Percentiles rank a stretch among this genome's conserved stretches.
Evolutionary conservation across 768 basidiomycete species (phyloP).

Genomic region (Tylopilus rubrobrunneus): DNA sequence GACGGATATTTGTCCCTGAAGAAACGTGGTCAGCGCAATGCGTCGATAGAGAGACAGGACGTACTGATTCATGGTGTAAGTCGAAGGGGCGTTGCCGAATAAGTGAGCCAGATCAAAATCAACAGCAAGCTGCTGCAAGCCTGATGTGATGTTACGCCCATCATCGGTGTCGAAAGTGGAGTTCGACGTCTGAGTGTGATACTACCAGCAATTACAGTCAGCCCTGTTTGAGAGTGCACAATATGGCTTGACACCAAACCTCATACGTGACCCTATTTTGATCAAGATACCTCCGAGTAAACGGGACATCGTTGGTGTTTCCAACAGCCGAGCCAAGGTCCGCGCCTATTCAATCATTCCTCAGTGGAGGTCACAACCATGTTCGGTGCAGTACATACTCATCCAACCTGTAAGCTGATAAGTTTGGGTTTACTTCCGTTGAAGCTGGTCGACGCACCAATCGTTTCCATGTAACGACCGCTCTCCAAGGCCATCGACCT

Average conservation of each 20-base stretch:
- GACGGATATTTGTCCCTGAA: constrained; percentile 61
- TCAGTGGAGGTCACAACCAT: neutral
- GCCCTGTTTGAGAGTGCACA: neutral
- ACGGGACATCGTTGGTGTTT: constrained; percentile 48
- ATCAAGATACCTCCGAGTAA: constrained; percentile 73
- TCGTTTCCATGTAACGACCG: constrained; percentile 90
- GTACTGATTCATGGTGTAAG: constrained; percentile 64
- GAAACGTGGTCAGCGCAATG: neutral
- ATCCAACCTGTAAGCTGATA: constrained; percentile 44
- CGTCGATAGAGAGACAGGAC: constrained; percentile 11
- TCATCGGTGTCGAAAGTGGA: constrained; percentile 56
- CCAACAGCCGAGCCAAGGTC: constrained; percentile 40
- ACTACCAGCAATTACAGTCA: constrained; percentile 36
- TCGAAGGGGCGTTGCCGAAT: constrained; percentile 73
- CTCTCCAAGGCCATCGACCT: constrained; percentile 55
- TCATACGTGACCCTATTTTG: constrained; percentile 76
- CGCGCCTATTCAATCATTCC: constrained; percentile 34
- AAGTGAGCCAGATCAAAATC: constrained; percentile 58
- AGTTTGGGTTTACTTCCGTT: neutral
- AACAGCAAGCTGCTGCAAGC: constrained; percentile 49
- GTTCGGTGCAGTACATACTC: constrained; percentile 39
- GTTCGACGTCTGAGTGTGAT: constrained; percentile 55
- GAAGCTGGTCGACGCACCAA: constrained; percentile 45
- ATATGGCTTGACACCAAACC: constrained; percentile 32
- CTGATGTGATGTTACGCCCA: constrained; percentile 52